Evolutionary conservation across 106 monocot species (phyloP).

Genomic region (Amphibolis antarctica): DNA sequence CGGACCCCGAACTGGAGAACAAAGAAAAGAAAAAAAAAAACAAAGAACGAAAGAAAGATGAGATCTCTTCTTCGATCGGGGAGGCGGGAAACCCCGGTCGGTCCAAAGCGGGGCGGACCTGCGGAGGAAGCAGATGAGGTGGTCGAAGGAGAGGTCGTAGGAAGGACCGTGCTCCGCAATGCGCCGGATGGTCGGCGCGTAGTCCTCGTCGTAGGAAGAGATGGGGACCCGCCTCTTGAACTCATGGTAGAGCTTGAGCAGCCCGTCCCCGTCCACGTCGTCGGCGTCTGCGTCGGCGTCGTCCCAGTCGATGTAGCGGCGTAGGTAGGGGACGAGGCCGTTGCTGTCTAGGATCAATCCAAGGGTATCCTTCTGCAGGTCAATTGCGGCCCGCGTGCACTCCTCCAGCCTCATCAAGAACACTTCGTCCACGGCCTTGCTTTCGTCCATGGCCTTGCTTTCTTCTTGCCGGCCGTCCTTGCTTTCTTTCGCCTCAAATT

Average conservation of each 20-base stretch:
- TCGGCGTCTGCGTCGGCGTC: not conserved
- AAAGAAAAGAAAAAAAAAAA: not conserved
- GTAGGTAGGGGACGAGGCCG: slow-evolving; percentile 4
- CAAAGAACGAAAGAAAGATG: not conserved
- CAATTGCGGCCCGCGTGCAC: not conserved
- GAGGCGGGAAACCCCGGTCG: not conserved
- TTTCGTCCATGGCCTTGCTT: too few relatives aligned
- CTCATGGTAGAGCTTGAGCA: too few relatives aligned
- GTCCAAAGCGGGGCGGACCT: too few relatives aligned
- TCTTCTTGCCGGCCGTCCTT: too few relatives aligned
- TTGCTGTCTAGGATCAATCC: slow-evolving; percentile 2
- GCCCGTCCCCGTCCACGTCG: not conserved
- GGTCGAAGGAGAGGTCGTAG: too few relatives aligned
- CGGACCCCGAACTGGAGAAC: slow-evolving; percentile 1
- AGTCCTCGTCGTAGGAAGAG: too few relatives aligned
- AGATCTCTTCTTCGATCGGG: not conserved
- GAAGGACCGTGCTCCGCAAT: too few relatives aligned
- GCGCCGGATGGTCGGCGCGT: too few relatives aligned
- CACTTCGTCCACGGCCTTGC: too few relatives aligned
- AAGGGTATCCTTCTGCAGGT: slow-evolving; percentile 3
- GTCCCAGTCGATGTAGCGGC: not conserved
- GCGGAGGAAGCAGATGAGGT: too few relatives aligned
- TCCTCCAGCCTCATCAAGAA: not conserved
- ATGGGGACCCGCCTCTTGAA: too few relatives aligned
- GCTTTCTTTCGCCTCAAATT: too few relatives aligned